Evolutionary conservation across 106 monocot species (phyloP).

Genomic region (Chionographis japonica): DNA sequence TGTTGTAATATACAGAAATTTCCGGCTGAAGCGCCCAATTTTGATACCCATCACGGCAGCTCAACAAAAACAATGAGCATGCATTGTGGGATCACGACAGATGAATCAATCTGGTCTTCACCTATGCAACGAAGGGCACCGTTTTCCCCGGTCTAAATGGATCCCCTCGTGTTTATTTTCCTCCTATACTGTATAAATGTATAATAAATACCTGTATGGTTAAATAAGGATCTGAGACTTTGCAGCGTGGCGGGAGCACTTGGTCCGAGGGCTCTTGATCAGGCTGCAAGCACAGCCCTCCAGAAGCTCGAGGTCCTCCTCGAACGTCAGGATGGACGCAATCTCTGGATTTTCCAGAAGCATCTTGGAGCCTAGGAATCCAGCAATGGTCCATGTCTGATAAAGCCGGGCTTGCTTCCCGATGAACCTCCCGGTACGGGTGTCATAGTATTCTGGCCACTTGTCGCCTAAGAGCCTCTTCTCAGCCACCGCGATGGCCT

Average conservation of each 20-base stretch:
- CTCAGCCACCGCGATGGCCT: constrained; percentile 71
- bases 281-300: constrained; percentile 86
- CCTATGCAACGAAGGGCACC: constrained; percentile 14
- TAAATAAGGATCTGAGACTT: constrained; percentile 36
- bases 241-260: constrained; percentile 66
- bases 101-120: constrained; percentile 9
- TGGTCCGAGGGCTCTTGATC: constrained; percentile 40
- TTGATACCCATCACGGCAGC: constrained; percentile 11
- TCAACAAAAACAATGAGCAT: constrained; percentile 39
- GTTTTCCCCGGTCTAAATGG: constrained; percentile 13
- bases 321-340: constrained; percentile 76
- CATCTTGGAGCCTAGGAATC: constrained; percentile 78
- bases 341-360: constrained; percentile 74
- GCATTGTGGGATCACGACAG: constrained; percentile 7
- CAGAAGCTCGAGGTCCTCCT: constrained; percentile 89
- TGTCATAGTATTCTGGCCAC: constrained; percentile 97
- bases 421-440: constrained; percentile 66
- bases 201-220: background rate
- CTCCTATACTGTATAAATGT: constrained; percentile 26
- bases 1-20: background rate
- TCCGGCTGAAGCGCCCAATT: background rate
- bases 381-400: constrained; percentile 94
- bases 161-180: constrained; percentile 13
- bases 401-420: constrained; percentile 84
- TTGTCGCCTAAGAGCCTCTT: constrained; percentile 67